phyloP scores from a whole-genome alignment of 2,329 filamentous ascomycete species.

The Aspergillus fructus region DNA sequence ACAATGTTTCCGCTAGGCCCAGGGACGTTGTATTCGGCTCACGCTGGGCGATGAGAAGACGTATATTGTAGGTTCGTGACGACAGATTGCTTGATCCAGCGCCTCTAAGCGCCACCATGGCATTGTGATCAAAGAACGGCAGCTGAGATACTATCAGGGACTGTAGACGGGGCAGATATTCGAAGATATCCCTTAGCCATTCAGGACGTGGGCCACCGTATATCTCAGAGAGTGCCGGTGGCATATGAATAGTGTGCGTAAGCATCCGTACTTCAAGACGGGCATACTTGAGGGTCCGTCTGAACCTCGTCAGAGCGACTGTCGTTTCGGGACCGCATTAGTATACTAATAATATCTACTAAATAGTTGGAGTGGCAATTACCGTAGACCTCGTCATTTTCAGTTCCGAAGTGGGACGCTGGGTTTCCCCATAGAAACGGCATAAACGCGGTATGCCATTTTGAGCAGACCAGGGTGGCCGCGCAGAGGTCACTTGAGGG shows the following conservation, averaged over 20 bases:
- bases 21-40: slow-evolving; percentile 60
- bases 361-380: slow-evolving; percentile 9
- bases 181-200: slow-evolving; percentile 60
- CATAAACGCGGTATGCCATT: slow-evolving; percentile 60
- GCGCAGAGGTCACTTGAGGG: slow-evolving; percentile 57
- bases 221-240: slow-evolving; percentile 60
- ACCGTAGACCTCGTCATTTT: slow-evolving; percentile 62
- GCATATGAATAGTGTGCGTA: slow-evolving; percentile 62
- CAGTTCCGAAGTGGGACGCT: slow-evolving; percentile 60
- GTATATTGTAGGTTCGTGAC: slow-evolving; percentile 46
- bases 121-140: slow-evolving; percentile 62
- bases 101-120: slow-evolving; percentile 51
- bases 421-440: slow-evolving; percentile 63
- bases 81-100: slow-evolving; percentile 8
- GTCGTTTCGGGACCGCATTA: slow-evolving; percentile 12
- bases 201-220: slow-evolving; percentile 59
- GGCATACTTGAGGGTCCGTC: slow-evolving; percentile 55
- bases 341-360: background rate
- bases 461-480: slow-evolving; percentile 54
- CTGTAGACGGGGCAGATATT: slow-evolving; percentile 58
- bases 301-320: slow-evolving; percentile 61
- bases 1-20: slow-evolving; percentile 53
- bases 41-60: slow-evolving; percentile 56
- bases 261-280: slow-evolving; percentile 53
- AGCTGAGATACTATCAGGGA: slow-evolving; percentile 59